Conservation (phyloP, 1,139 yeast species). For the Pichia sp. region DNA sequence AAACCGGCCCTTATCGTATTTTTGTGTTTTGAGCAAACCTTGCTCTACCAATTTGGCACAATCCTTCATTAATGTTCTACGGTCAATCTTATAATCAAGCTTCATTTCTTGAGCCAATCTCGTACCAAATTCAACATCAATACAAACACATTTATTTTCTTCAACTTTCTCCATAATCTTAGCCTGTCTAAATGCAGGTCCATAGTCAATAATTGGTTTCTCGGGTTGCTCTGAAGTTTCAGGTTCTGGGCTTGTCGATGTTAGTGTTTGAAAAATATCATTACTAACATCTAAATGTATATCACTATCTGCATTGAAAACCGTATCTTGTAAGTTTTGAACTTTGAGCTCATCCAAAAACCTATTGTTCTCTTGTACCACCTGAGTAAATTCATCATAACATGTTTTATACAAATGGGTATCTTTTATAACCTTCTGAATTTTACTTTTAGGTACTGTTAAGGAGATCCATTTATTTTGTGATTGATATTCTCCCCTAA, state of each 20-base stretch:
- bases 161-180: slow-evolving; percentile 33
- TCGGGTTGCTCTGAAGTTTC: not conserved
- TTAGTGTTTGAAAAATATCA: not conserved
- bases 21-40: slow-evolving; percentile 17
- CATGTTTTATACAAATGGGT: not conserved
- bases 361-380: not conserved
- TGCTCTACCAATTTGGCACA: slow-evolving; percentile 25
- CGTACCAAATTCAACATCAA: slow-evolving; percentile 33
- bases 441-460: slow-evolving; percentile 1
- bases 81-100: slow-evolving; percentile 37
- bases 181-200: slow-evolving; percentile 33
- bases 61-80: slow-evolving; percentile 43
- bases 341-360: not conserved
- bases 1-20: slow-evolving; percentile 7
- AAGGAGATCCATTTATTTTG: slow-evolving; percentile 4
- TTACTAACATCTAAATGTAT: not conserved
- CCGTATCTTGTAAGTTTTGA: not conserved
- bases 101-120: slow-evolving; percentile 34
- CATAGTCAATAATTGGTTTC: slow-evolving; percentile 11
- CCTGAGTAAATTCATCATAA: not conserved
- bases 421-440: slow-evolving; percentile 1
- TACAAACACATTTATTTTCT: slow-evolving; percentile 38
- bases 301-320: not conserved
- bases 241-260: not conserved
- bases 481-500: slow-evolving; percentile 3